phyloP scores from a whole-genome alignment of 306 rosid species.

The Gastrolobium bilobum region DNA sequence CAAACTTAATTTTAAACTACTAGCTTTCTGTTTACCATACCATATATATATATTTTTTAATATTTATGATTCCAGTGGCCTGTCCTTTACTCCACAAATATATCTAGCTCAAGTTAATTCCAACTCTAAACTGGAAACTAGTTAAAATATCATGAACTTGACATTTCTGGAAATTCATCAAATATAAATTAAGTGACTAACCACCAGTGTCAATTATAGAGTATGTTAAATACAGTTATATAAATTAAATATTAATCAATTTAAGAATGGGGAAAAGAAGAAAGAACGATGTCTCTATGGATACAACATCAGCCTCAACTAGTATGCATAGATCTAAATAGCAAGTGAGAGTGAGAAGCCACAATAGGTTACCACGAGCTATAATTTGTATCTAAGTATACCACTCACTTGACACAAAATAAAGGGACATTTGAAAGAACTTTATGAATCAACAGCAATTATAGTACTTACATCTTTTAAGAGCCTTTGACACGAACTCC shows the following conservation, averaged over 20 bases:
- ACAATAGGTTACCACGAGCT: not conserved
- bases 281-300: not conserved
- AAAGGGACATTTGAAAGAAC: not conserved
- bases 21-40: too few species aligned
- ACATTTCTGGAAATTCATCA: conserved; percentile 1
- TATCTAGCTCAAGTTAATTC: not conserved
- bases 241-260: not conserved
- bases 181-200: not conserved
- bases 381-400: not conserved
- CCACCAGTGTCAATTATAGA: not conserved
- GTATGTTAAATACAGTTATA: not conserved
- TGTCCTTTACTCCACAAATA: too few species aligned
- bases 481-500: conserved; percentile 42
- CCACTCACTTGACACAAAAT: not conserved
- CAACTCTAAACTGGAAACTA: not conserved
- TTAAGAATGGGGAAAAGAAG: not conserved
- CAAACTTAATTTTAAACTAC: too few species aligned
- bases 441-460: not conserved
- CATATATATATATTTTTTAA: too few species aligned
- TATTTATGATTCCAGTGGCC: too few species aligned
- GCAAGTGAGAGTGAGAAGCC: too few species aligned
- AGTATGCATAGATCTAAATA: too few species aligned
- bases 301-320: too few species aligned
- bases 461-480: conserved; percentile 59
- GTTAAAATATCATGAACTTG: not conserved